Conservation (phyloP, 768 basidiomycete genomes). For the Russula abietina region DNA sequence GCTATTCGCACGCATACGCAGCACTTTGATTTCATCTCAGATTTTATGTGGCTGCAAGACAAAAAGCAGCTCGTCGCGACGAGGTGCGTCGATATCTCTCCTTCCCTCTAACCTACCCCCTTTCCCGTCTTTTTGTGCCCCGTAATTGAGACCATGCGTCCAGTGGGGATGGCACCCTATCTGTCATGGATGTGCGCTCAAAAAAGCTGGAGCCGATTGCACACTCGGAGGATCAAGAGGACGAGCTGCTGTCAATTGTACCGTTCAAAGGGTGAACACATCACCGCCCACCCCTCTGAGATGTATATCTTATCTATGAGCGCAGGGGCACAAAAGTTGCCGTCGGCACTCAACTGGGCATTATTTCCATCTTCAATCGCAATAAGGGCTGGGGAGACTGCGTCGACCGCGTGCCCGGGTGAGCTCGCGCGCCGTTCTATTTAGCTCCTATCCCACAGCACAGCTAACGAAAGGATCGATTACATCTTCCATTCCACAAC, state of each 20-base stretch:
- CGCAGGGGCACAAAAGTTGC: slow-evolving; percentile 69
- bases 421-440: slow-evolving; percentile 26
- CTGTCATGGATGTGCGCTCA: slow-evolving; percentile 85
- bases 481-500: not conserved
- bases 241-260: slow-evolving; percentile 82
- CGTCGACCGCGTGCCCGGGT: slow-evolving; percentile 87
- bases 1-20: slow-evolving; percentile 67
- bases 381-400: slow-evolving; percentile 87
- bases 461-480: not conserved
- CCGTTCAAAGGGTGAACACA: slow-evolving; percentile 68
- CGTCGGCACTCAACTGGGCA: slow-evolving; percentile 85
- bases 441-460: slow-evolving; percentile 11
- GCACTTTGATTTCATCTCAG: slow-evolving; percentile 92
- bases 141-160: not conserved
- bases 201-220: slow-evolving; percentile 72
- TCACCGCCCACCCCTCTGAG: not conserved
- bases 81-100: slow-evolving; percentile 48
- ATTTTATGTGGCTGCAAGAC: slow-evolving; percentile 75
- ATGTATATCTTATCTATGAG: not conserved
- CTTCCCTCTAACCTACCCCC: not conserved
- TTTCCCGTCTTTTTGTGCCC: not conserved
- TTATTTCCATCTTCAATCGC: slow-evolving; percentile 85
- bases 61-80: slow-evolving; percentile 77
- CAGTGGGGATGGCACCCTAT: slow-evolving; percentile 90
- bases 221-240: slow-evolving; percentile 93